Evolutionary conservation across 2,329 filamentous ascomycete genomes (phyloP).

Genomic region (Rhinocladiella similis): DNA sequence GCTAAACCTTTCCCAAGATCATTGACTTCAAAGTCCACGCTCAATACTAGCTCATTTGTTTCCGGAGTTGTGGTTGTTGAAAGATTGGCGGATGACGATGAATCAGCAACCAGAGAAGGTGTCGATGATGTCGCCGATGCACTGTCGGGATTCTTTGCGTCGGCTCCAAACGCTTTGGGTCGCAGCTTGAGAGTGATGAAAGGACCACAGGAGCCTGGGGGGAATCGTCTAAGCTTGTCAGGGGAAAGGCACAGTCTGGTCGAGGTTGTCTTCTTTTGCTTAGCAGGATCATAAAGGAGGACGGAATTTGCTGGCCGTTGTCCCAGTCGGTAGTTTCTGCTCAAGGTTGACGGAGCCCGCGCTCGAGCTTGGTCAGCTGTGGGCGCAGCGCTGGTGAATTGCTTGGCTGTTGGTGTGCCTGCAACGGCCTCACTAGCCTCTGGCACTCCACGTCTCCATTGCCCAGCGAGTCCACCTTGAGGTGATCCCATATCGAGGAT

Average conservation of each 20-base stretch:
- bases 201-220: neutral
- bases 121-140: neutral
- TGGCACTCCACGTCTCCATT: neutral
- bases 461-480: neutral
- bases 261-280: neutral
- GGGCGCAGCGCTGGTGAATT: neutral
- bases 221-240: neutral
- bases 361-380: neutral
- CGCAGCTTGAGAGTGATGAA: constrained; percentile 1
- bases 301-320: neutral
- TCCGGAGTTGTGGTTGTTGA: no score
- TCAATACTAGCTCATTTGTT: no score
- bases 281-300: no score
- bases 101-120: constrained; percentile 2
- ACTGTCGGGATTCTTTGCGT: neutral
- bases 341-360: neutral
- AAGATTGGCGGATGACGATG: neutral
- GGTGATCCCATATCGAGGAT: no score
- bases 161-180: neutral
- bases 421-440: no score
- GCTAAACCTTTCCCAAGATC: neutral
- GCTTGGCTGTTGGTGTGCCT: neutral
- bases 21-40: neutral
- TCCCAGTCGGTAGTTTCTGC: neutral
- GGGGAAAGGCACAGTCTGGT: neutral